Conservation (phyloP, 441 rosid genomes). For the Bocquillonia castaneifolia region DNA sequence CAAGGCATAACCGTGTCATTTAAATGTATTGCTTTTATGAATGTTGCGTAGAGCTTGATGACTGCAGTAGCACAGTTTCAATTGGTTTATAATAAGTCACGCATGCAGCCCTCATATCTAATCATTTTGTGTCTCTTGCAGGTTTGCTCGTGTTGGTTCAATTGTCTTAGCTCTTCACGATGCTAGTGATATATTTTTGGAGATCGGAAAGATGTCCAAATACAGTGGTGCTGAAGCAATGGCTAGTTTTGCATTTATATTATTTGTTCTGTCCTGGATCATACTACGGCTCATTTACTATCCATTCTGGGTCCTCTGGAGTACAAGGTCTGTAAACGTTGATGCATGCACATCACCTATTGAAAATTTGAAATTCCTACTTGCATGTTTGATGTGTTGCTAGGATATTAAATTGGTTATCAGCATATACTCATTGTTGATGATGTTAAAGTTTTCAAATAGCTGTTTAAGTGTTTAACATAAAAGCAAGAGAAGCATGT, state of each 20-base stretch:
- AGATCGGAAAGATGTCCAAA: slow-evolving; percentile 94
- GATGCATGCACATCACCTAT: slow-evolving; percentile 17
- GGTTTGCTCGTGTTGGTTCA: slow-evolving; percentile 86
- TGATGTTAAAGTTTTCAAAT: not conserved
- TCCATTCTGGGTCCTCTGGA: slow-evolving; percentile 97
- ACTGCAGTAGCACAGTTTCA: not conserved
- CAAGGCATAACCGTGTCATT: not conserved
- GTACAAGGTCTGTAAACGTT: slow-evolving; percentile 69
- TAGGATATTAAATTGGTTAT: not conserved
- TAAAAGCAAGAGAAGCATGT: not conserved
- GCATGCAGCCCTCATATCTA: not conserved
- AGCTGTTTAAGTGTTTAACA: not conserved
- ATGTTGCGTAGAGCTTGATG: not conserved
- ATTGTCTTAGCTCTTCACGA: slow-evolving; percentile 91
- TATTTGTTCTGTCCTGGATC: slow-evolving; percentile 83
- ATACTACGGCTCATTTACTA: slow-evolving; percentile 80
- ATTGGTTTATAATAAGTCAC: not conserved
- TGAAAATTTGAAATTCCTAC: not conserved
- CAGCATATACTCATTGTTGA: not conserved
- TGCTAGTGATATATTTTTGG: slow-evolving; percentile 88
- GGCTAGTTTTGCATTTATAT: slow-evolving; percentile 71
- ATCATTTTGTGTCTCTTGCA: slow-evolving; percentile 27
- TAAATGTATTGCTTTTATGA: not conserved
- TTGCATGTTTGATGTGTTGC: not conserved
- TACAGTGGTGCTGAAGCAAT: slow-evolving; percentile 74